Conservation (phyloP, 306 rosid species). For the Pyrus bretschneideri region DNA sequence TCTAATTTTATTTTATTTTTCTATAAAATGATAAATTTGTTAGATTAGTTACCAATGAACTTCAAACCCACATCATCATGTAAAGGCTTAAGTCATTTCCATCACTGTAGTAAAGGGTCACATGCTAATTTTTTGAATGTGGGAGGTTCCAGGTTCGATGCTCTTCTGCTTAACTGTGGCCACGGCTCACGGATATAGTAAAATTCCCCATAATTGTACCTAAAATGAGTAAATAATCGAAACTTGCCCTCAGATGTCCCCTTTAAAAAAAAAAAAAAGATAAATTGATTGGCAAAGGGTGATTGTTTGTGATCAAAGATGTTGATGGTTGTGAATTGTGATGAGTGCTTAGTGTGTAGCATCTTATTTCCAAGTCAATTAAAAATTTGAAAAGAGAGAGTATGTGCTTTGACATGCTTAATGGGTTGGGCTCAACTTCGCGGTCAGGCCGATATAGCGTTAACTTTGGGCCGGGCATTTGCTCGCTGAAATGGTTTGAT, state of each 20-base stretch:
- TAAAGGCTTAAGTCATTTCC: rapidly evolving
- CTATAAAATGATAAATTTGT: neutral
- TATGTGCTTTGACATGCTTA: neutral
- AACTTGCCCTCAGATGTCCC: too few species aligned
- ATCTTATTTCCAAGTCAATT: neutral
- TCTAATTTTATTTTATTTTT: neutral
- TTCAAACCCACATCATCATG: too few species aligned
- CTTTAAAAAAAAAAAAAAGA: neutral
- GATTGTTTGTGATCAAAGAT: neutral
- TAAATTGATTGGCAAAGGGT: neutral
- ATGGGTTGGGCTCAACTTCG: neutral
- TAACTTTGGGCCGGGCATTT: neutral
- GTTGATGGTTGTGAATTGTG: neutral
- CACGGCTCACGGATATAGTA: rapidly evolving
- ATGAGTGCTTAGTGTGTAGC: neutral
- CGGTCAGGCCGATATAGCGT: neutral
- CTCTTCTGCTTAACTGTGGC: too few species aligned
- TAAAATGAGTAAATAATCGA: too few species aligned
- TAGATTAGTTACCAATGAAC: too few species aligned
- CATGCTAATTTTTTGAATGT: too few species aligned
- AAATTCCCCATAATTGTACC: too few species aligned
- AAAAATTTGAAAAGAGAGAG: neutral
- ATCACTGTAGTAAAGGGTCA: too few species aligned
- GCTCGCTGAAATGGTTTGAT: neutral
- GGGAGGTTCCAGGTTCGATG: rapidly evolving